Evolutionary conservation across 2,329 filamentous ascomycete species (phyloP), one percentile per base, ranked within the genome.

Genomic region (Chalaropsis thielavioides): DNA sequence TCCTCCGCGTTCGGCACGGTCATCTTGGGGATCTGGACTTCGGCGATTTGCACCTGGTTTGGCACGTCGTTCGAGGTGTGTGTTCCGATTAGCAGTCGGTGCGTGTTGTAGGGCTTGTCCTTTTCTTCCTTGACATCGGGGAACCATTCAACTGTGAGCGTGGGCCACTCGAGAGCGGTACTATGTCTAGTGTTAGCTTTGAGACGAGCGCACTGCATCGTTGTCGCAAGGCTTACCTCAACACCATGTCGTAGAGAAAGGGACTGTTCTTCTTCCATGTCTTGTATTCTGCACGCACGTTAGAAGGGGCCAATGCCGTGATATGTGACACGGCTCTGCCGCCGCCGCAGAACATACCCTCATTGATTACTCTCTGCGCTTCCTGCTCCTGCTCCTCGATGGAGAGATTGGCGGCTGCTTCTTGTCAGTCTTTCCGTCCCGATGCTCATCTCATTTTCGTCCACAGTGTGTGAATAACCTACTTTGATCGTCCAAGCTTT

Each of bases 251-350:
- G 75, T 99, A 99, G 71, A 99, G 87, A 73, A 97, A 97, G 2
- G 94, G 92, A 69, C 89, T 90, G 77, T 99, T 99, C 81, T 99
- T 99, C 82, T 99, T 99, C 94, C 94, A 99, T 69, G 92, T 96
- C 76, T 99, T 99, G 83, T 99, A 99, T 75, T 99, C 94, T 91
- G 71, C 44, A 6, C 31, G 22, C 44, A 35, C 1, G 41, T 73
- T 63, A 72, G 68, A 60, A 43, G 63, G 10, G 41, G 35, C 19
- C 24, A 13, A 38, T 19, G 4, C 27, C 8, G 15, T 24, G 10
- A 43, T 38, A 40, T 27, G 19, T 11, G 22, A 13, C 43, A 17
- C 35, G 15, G 41, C 27, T 24, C 19, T 27, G 1, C 19, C 15
- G 2, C 24, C 10, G 11, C 27, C n/a, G 24, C 38, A 10, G 11